These are phyloP conservation scores for Hanseniaspora lachancei DNA, from an alignment of 805 yeast genomes.

Conservation along the genomic window DNA sequence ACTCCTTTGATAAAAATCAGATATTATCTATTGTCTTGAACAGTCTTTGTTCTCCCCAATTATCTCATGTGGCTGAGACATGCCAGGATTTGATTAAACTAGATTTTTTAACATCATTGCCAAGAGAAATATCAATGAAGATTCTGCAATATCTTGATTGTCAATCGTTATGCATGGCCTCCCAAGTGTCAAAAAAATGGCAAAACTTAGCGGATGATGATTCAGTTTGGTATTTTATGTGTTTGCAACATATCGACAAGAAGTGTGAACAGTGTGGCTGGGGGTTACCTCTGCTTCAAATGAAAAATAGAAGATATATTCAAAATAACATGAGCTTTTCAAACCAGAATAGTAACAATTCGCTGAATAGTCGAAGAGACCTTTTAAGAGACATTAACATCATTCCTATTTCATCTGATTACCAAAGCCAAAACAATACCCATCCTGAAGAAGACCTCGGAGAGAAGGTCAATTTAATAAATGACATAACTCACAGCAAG, in stretches of 20 bases:
- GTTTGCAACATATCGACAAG: constrained; percentile 94
- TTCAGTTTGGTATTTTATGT: constrained; percentile 94
- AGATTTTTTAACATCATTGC: constrained; percentile 76
- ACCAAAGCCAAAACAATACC: constrained; percentile 5
- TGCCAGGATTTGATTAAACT: constrained; percentile 68
- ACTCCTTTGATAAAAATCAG: constrained; percentile 46
- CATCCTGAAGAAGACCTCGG: constrained; percentile 1
- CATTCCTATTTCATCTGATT: constrained; percentile 4
- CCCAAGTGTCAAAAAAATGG: constrained; percentile 85
- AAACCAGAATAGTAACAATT: neutral
- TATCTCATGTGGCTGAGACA: constrained; percentile 72
- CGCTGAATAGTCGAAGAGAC: constrained; percentile 1
- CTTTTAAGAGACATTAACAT: constrained; percentile 10
- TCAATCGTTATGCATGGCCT: constrained; percentile 82
- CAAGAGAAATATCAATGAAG: constrained; percentile 73
- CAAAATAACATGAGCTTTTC: neutral
- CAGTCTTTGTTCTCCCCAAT: constrained; percentile 90
- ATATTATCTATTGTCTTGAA: constrained; percentile 72
- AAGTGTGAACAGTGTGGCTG: constrained; percentile 98
- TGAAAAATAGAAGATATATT: constrained; percentile 47
- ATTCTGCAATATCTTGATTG: constrained; percentile 84
- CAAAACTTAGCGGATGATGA: constrained; percentile 86
- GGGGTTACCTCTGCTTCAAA: constrained; percentile 92
- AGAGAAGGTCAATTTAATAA: neutral
- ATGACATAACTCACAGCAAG: neutral